phyloP scores from a whole-genome alignment of 257 asterid species.

The Solanum medicagineum region DNA sequence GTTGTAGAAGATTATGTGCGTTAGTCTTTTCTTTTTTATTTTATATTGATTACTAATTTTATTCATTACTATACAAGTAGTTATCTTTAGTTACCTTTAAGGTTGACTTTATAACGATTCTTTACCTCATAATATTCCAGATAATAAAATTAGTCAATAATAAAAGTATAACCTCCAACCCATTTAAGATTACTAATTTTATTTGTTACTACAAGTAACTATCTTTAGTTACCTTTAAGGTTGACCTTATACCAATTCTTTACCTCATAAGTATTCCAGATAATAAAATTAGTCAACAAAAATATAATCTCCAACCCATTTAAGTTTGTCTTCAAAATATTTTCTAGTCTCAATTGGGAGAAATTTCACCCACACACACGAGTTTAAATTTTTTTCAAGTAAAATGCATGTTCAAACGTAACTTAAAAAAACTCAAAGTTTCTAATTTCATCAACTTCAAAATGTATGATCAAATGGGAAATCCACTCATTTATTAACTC shows the following conservation, averaged over 20 bases:
- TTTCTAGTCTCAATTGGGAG: background rate
- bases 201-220: background rate
- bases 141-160: background rate
- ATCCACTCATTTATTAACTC: background rate
- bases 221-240: background rate
- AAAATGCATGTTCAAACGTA: background rate
- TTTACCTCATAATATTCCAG: background rate
- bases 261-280: background rate
- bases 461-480: background rate
- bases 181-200: background rate
- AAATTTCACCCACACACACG: background rate
- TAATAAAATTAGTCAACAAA: background rate
- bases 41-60: background rate
- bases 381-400: background rate
- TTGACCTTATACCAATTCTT: background rate
- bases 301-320: no score
- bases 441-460: background rate
- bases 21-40: background rate
- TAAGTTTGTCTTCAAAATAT: background rate
- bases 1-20: background rate
- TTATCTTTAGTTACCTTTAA: background rate
- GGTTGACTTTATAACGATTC: background rate
- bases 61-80: background rate
- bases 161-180: no score
- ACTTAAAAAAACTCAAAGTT: background rate